These are phyloP conservation scores for Logfia minima DNA, from an alignment of 129 eudicot species.

Conservation along the genomic window DNA sequence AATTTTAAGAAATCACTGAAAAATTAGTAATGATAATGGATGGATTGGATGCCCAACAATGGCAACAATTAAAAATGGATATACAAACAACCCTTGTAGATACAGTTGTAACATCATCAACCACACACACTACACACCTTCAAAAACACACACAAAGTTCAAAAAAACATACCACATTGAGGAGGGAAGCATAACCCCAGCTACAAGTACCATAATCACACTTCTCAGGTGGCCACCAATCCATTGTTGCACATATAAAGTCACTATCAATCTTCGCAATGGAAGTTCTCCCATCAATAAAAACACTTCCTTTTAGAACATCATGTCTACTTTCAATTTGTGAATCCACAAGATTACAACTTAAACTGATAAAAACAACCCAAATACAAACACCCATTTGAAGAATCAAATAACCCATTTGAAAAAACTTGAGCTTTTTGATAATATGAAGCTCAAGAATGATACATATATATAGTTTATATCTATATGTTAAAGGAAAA, in stretches of 20 bases:
- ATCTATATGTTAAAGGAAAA: constrained; percentile 25
- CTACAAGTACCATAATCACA: constrained; percentile 94
- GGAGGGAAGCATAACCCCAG: constrained; percentile 89
- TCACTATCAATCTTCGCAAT: constrained; percentile 64
- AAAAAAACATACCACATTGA: constrained; percentile 62
- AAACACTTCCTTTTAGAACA: constrained; percentile 41
- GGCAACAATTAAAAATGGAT: not conserved
- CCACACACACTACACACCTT: constrained; percentile 18
- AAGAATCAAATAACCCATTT: constrained; percentile 49
- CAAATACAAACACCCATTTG: constrained; percentile 46
- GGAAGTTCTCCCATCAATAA: constrained; percentile 49
- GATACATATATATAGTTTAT: constrained; percentile 13
- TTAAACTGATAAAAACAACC: constrained; percentile 41
- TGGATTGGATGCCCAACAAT: not conserved
- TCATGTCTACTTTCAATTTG: constrained; percentile 25
- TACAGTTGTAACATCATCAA: constrained; percentile 18
- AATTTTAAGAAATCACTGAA: not conserved
- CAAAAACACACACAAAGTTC: constrained; percentile 30
- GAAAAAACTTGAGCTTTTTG: constrained; percentile 1
- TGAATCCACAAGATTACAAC: constrained; percentile 41
- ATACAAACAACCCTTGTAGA: constrained; percentile 8
- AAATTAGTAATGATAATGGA: constrained; percentile 4
- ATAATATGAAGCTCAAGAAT: constrained; percentile 28
- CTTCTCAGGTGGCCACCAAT: constrained; percentile 99
- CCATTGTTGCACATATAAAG: constrained; percentile 86